A percentile compares a stretch with the other conserved stretches of the same genome.
Evolutionary conservation across 495 filamentous ascomycete species (phyloP).

Genomic region (Penicillium goetzii): DNA sequence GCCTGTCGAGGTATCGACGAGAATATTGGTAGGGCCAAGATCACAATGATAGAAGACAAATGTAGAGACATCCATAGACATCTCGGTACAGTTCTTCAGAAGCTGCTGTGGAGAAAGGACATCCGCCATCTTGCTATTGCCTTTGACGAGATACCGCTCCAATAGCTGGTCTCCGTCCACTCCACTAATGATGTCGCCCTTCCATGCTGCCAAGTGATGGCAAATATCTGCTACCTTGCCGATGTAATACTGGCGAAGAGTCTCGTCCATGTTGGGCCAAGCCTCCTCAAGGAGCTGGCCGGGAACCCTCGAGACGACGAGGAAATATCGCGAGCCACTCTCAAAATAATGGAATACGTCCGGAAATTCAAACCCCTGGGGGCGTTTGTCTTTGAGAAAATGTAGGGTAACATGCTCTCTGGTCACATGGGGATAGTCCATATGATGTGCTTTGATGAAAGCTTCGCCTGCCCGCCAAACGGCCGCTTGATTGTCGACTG

Average conservation of each 20-base stretch:
- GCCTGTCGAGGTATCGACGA: constrained; percentile 31
- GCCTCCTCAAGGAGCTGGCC: constrained; percentile 17
- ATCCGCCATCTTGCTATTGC: constrained; percentile 10
- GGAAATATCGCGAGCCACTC: constrained; percentile 14
- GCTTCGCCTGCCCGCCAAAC: constrained; percentile 19
- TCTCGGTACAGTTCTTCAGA: constrained; percentile 1
- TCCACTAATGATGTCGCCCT: constrained; percentile 15
- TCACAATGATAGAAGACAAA: constrained; percentile 42
- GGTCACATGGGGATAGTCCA: constrained; percentile 14
- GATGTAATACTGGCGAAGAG: constrained; percentile 18
- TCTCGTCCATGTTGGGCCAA: constrained; percentile 20
- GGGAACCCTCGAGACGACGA: constrained; percentile 17
- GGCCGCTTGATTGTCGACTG: constrained; percentile 23
- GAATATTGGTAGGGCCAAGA: constrained; percentile 37
- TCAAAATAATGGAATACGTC: constrained; percentile 11
- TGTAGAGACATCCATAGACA: constrained; percentile 36
- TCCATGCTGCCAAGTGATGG: constrained; percentile 9
- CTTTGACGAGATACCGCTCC: constrained; percentile 16
- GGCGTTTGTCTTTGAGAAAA: constrained; percentile 16
- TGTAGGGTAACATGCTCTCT: constrained; percentile 16
- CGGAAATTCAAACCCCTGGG: constrained; percentile 12
- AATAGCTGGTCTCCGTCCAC: constrained; percentile 17
- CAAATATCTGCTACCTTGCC: constrained; percentile 16
- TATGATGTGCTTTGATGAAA: constrained; percentile 20
- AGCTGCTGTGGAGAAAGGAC: constrained; percentile 1